A percentile compares a stretch with the other conserved stretches of the same genome.
Evolutionary conservation across 1,139 yeast species (phyloP).

Genomic region (Yamadazyma spencermartinsiae): DNA sequence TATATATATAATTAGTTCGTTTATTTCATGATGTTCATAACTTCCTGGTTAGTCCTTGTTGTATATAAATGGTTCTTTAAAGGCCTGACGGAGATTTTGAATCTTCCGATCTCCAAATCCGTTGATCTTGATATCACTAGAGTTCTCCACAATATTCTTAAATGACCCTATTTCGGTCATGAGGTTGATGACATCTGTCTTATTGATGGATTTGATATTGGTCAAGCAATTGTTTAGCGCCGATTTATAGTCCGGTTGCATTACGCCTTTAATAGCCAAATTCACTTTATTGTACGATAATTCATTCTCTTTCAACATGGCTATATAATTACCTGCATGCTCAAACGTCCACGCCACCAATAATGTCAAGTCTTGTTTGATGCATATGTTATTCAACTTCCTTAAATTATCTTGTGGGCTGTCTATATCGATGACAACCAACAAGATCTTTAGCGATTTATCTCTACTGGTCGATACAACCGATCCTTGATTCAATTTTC

Average conservation of each 20-base stretch:
- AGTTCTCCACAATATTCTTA: conserved; percentile 42
- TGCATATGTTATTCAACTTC: conserved; percentile 68
- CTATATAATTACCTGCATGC: conserved; percentile 83
- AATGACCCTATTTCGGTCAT: conserved; percentile 55
- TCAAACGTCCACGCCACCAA: conserved; percentile 79
- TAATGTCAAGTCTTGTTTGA: conserved; percentile 69
- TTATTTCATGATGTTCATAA: neutral
- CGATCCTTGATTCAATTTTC: conserved; percentile 43
- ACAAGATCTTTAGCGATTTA: conserved; percentile 56
- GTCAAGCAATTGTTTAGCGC: conserved; percentile 53
- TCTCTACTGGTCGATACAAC: conserved; percentile 23
- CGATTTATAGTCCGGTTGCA: conserved; percentile 47
- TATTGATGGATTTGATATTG: conserved; percentile 53
- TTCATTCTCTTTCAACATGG: conserved; percentile 50
- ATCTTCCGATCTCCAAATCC: conserved; percentile 62
- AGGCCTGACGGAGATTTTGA: conserved; percentile 41
- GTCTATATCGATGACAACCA: conserved; percentile 78
- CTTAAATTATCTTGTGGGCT: conserved; percentile 68
- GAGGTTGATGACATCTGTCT: conserved; percentile 58
- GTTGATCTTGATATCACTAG: conserved; percentile 33
- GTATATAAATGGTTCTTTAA: conserved; percentile 55
- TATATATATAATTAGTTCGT: no score
- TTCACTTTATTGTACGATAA: conserved; percentile 26
- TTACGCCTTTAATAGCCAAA: conserved; percentile 41
- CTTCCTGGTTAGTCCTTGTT: conserved; percentile 29